Evolutionary conservation across 768 basidiomycete species (phyloP), one percentile per base, ranked within the genome.

Genomic region (Trametopsis cervina): DNA sequence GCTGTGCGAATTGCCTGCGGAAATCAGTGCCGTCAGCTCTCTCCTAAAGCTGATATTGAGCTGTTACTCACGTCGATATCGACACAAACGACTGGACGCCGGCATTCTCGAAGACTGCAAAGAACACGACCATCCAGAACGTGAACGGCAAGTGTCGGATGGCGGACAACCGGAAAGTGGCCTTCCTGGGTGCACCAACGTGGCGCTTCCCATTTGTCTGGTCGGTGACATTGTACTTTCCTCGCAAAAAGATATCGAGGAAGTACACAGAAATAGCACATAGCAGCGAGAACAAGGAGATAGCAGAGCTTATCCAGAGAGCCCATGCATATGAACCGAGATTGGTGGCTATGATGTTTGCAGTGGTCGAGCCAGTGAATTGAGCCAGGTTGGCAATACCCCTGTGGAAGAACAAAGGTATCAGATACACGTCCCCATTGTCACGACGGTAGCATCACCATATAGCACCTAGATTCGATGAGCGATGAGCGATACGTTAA

Each of bases 31-130:
- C n/a, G n/a, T n/a, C n/a, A n/a, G n/a, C n/a, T n/a, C n/a, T n/a
- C n/a, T n/a, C n/a, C n/a, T n/a, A n/a, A n/a, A n/a, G n/a, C n/a
- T n/a, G n/a, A n/a, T n/a, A n/a, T n/a, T n/a, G n/a, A n/a, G n/a
- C n/a, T n/a, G n/a, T 17, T 6, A 57, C 66, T 47, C 17, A 72
- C 69, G 70, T 72, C 21, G 70, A 70, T 46, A 71, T 71, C 5
- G 68, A 70, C 33, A 71, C 66, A 42, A 72, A 72, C 9, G 66
- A 65, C 58, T 69, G 69, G 27, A 72, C 66, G 17, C 70, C 70
- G 0, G 69, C 69, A 51, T 69, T 72, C 60, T 72, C 69, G 47
- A 71, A 72, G 42, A 64, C 55, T 4, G 65, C 62, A 53, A 70
- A 71, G 10, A 64, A 51, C n/a, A 69, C 64, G 39, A 70, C 66